These are phyloP conservation scores for Pulicaria dysenterica DNA, from an alignment of 129 eudicot species.

Conservation along the genomic window DNA sequence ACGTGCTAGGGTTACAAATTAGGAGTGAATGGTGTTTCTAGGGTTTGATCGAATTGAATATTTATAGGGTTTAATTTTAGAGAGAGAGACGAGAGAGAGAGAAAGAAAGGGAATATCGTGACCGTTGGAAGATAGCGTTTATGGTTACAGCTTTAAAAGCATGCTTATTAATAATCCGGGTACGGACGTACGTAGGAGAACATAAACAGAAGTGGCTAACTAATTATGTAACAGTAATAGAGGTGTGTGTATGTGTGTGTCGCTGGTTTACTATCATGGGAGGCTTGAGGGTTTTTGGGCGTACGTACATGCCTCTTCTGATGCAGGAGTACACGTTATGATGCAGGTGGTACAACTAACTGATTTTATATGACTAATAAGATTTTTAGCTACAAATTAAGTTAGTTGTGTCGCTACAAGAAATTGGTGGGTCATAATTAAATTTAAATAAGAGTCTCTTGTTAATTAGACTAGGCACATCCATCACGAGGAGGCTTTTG, in stretches of 20 bases:
- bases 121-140: conserved; percentile 33
- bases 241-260: conserved; percentile 9
- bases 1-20: background rate
- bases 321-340: conserved; percentile 17
- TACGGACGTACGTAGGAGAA: no score
- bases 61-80: conserved; percentile 25
- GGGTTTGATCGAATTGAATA: conserved; percentile 12
- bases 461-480: no score
- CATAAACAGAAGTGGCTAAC: conserved; percentile 20
- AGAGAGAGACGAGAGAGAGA: no score
- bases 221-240: conserved; percentile 30
- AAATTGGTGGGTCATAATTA: conserved; percentile 19
- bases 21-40: background rate
- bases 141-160: conserved; percentile 40
- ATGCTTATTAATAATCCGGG: conserved; percentile 34
- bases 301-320: conserved; percentile 18
- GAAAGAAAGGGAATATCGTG: background rate
- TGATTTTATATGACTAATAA: background rate
- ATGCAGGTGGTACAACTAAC: conserved; percentile 24
- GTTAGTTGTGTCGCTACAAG: conserved; percentile 1
- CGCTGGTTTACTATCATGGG: conserved; percentile 26
- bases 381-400: background rate
- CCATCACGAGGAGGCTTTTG: no score
- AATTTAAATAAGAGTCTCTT: conserved; percentile 8
- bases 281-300: conserved; percentile 9